phyloP scores from a whole-genome alignment of 1,284 basidiomycete species.

The Cerioporus squamosus region DNA sequence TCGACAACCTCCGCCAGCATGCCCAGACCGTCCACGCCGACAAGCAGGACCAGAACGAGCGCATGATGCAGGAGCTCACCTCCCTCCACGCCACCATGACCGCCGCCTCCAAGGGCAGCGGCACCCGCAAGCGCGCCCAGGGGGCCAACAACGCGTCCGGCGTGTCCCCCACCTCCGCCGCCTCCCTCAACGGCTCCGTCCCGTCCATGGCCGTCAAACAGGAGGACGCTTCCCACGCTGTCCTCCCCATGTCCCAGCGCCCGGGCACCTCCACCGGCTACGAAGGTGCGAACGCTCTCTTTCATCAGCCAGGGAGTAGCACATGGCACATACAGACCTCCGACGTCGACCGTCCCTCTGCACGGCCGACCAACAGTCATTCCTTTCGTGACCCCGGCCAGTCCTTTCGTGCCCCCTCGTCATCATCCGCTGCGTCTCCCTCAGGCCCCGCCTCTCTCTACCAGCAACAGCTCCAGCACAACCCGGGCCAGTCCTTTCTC shows the following conservation, averaged over 20 bases:
- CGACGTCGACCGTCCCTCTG: conserved; percentile 41
- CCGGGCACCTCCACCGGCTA: conserved; percentile 74
- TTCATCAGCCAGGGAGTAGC: conserved; percentile 37
- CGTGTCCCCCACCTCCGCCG: conserved; percentile 21
- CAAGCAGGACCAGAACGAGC: conserved; percentile 85
- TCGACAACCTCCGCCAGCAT: conserved; percentile 97
- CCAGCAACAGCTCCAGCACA: conserved; percentile 46
- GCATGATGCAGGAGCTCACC: conserved; percentile 90
- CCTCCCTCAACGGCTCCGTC: conserved; percentile 29
- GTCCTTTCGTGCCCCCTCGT: conserved; percentile 58
- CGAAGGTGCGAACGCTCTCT: conserved; percentile 53
- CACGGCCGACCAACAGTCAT: conserved; percentile 46
- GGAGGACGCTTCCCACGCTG: conserved; percentile 44
- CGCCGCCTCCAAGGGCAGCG: conserved; percentile 63
- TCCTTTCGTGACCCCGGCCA: conserved; percentile 74
- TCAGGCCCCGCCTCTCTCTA: conserved; percentile 40
- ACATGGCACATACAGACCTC: conserved; percentile 42
- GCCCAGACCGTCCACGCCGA: conserved; percentile 96
- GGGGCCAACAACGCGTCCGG: conserved; percentile 24
- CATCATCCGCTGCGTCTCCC: conserved; percentile 50
- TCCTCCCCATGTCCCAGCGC: conserved; percentile 50
- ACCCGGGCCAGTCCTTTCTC: conserved; percentile 70
- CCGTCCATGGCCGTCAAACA: conserved; percentile 54
- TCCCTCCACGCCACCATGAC: conserved; percentile 86
- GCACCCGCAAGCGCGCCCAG: conserved; percentile 45